Evolutionary conservation across 1,284 basidiomycete species (phyloP).

Genomic region (Rhodotorula sp.): DNA sequence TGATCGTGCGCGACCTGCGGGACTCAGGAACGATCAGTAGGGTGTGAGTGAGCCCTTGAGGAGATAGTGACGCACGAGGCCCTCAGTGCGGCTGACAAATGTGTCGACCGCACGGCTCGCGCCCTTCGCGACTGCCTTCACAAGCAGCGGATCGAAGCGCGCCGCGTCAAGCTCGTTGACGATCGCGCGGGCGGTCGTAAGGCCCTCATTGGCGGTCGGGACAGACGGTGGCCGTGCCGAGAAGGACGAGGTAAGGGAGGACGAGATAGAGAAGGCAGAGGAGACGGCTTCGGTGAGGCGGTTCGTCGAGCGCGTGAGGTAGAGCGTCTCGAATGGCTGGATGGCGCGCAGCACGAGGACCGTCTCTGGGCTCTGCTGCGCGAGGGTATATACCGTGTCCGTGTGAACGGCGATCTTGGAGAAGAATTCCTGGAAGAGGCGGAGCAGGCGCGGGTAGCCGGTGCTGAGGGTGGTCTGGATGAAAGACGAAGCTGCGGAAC

Average conservation of each 20-base stretch:
- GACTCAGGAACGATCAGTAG: not conserved
- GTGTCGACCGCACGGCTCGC: slow-evolving; percentile 67
- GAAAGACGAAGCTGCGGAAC: slow-evolving; percentile 67
- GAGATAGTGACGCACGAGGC: slow-evolving; percentile 60
- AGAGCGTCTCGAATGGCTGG: slow-evolving; percentile 76
- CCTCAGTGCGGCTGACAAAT: slow-evolving; percentile 65
- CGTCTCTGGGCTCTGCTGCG: slow-evolving; percentile 90
- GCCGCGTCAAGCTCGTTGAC: slow-evolving; percentile 90
- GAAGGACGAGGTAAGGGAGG: slow-evolving; percentile 54
- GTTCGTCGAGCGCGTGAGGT: slow-evolving; percentile 77
- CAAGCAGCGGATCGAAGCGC: slow-evolving; percentile 85
- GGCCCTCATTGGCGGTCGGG: slow-evolving; percentile 70
- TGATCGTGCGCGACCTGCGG: slow-evolving; percentile 72
- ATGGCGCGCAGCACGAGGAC: slow-evolving; percentile 80
- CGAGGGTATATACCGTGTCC: slow-evolving; percentile 81
- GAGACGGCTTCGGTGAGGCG: slow-evolving; percentile 77
- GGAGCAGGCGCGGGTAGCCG: slow-evolving; percentile 80
- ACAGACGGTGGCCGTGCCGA: slow-evolving; percentile 5
- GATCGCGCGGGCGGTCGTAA: slow-evolving; percentile 71
- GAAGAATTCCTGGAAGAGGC: slow-evolving; percentile 94
- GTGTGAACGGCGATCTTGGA: slow-evolving; percentile 91
- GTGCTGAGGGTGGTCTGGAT: slow-evolving; percentile 80
- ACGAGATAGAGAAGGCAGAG: slow-evolving; percentile 61
- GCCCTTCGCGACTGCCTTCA: slow-evolving; percentile 73
- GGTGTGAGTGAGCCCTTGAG: not conserved